phyloP scores from a whole-genome alignment of 768 basidiomycete genomes.

The Amanita subjunquillea region DNA sequence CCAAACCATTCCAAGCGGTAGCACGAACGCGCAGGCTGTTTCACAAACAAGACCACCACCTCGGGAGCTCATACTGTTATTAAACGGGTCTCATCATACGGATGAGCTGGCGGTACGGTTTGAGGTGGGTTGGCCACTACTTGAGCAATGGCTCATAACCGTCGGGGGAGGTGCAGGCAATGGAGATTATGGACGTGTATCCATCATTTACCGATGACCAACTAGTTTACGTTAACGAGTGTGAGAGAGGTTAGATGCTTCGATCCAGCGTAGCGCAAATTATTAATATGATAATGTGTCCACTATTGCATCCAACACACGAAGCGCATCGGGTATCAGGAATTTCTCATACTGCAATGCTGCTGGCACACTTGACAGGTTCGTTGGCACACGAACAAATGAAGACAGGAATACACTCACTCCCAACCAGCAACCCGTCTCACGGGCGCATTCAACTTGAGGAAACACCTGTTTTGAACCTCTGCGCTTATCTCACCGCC shows the following conservation, averaged over 20 bases:
- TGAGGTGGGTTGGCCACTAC: constrained; percentile 71
- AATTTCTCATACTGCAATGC: constrained; percentile 88
- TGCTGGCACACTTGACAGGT: constrained; percentile 54
- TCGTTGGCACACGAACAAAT: neutral
- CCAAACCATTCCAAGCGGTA: constrained; percentile 3
- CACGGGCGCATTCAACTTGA: constrained; percentile 82
- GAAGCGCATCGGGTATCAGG: constrained; percentile 78
- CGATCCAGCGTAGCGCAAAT: constrained; percentile 4
- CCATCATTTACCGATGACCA: constrained; percentile 62
- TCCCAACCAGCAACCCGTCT: constrained; percentile 89
- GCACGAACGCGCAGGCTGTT: constrained; percentile 8
- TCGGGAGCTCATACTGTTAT: constrained; percentile 40
- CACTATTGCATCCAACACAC: constrained; percentile 74
- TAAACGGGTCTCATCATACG: constrained; percentile 88
- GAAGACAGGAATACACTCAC: constrained; percentile 39
- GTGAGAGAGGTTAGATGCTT: constrained; percentile 9
- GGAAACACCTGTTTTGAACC: constrained; percentile 80
- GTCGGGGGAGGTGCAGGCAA: constrained; percentile 54
- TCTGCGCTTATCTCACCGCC: constrained; percentile 90
- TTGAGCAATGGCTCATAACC: constrained; percentile 61
- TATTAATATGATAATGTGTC: constrained; percentile 67
- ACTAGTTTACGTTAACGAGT: too few relatives aligned
- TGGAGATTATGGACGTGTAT: constrained; percentile 63
- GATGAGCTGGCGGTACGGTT: constrained; percentile 84
- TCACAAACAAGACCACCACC: constrained; percentile 34